Conservation (phyloP, 2,329 filamentous ascomycete species). For the Apiospora koreana region DNA sequence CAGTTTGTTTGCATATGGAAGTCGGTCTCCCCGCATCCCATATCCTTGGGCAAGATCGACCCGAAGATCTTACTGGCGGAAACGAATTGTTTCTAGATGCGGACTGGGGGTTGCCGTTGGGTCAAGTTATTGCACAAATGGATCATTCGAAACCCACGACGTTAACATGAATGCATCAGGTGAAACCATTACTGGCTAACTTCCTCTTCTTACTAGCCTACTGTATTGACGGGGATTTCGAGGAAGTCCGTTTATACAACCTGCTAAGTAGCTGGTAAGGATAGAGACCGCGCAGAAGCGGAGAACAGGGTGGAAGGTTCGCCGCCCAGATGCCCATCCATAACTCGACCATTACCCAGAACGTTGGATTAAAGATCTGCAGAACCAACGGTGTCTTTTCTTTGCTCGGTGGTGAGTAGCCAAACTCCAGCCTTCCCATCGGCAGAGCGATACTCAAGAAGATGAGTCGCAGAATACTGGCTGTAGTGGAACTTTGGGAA, state of each 20-base stretch:
- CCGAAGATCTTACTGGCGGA: too few species aligned
- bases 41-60: too few species aligned
- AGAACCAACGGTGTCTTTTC: conserved; percentile 7
- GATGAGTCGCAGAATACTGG: neutral
- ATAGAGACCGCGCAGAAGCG: neutral
- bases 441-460: neutral
- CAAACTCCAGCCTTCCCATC: neutral
- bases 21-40: too few species aligned
- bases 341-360: conserved; percentile 19
- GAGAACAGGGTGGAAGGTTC: conserved; percentile 12
- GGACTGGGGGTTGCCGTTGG: neutral
- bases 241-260: neutral
- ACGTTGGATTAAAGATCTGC: conserved; percentile 16
- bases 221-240: neutral
- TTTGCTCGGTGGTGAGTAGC: neutral
- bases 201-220: neutral
- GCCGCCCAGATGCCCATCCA: conserved; percentile 16
- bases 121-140: too few species aligned
- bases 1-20: too few species aligned
- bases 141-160: too few species aligned
- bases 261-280: neutral
- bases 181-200: too few species aligned
- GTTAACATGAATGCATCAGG: too few species aligned
- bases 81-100: neutral
- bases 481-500: neutral